A percentile compares a stretch with the other conserved stretches of the same genome.
These are phyloP conservation scores for Pigoraptor vietnamica DNA, from an alignment of 78 protist species.

Conservation along the genomic window DNA sequence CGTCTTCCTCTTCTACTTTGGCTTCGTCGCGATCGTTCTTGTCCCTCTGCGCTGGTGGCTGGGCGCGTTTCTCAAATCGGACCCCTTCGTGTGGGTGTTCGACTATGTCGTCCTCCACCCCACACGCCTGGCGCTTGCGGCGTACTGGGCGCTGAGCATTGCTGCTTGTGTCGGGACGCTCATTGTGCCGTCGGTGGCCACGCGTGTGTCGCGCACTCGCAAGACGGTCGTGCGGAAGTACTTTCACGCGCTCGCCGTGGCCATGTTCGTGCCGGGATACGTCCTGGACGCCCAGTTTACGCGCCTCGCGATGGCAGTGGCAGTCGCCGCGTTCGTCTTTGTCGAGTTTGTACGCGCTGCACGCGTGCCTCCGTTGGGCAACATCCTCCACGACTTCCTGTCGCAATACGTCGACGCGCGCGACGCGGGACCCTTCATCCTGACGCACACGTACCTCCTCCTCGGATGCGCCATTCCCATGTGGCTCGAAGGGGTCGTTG, in stretches of 20 bases:
- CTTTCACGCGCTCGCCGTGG: slow-evolving; percentile 63
- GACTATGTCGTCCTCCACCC: too few species aligned
- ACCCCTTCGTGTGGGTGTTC: too few species aligned
- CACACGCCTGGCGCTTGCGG: too few species aligned
- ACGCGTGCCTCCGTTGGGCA: slow-evolving; percentile 29
- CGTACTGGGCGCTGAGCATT: too few species aligned
- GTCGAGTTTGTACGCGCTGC: slow-evolving; percentile 37
- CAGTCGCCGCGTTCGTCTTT: slow-evolving; percentile 33
- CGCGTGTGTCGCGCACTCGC: too few species aligned
- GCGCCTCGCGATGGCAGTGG: slow-evolving; percentile 34
- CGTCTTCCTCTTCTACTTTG: too few species aligned
- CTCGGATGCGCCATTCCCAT: slow-evolving; percentile 68
- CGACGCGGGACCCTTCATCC: slow-evolving; percentile 53
- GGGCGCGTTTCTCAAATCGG: too few species aligned
- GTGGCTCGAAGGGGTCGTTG: slow-evolving; percentile 1
- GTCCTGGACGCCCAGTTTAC: background rate
- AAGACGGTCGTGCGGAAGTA: too few species aligned
- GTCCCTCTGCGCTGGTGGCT: too few species aligned
- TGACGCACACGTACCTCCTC: slow-evolving; percentile 64
- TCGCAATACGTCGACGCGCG: slow-evolving; percentile 41
- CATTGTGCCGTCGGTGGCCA: too few species aligned
- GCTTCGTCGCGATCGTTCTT: too few species aligned
- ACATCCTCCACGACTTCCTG: slow-evolving; percentile 1
- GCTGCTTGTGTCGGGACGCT: too few species aligned
- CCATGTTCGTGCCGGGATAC: slow-evolving; percentile 49